These are phyloP conservation scores for Zelonia costaricensis DNA, from an alignment of 208 protist genomes.

Conservation along the genomic window DNA sequence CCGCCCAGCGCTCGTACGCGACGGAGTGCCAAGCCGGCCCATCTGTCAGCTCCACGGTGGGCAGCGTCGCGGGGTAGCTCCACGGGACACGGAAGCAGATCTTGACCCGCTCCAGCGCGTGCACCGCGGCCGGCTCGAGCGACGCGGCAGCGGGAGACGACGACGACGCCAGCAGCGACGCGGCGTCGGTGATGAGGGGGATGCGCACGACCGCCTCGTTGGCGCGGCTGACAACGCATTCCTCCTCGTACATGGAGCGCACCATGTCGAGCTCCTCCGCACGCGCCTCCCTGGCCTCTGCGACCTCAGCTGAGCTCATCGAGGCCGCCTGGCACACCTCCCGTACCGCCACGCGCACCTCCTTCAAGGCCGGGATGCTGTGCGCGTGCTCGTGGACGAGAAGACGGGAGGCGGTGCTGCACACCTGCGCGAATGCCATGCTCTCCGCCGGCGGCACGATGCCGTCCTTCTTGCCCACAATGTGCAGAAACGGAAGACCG, in stretches of 20 bases:
- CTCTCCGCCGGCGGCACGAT: conserved; percentile 73
- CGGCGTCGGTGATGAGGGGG: conserved; percentile 21
- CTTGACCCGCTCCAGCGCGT: conserved; percentile 36
- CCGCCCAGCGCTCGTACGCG: conserved; percentile 58
- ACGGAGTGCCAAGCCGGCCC: conserved; percentile 50
- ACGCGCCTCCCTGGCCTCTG: conserved; percentile 31
- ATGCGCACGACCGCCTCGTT: conserved; percentile 16
- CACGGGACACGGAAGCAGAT: conserved; percentile 48
- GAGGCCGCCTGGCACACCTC: conserved; percentile 36
- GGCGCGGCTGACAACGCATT: conserved; percentile 23
- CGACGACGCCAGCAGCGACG: conserved; percentile 52
- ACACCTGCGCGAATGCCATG: conserved; percentile 53
- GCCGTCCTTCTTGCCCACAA: conserved; percentile 71
- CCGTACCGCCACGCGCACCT: conserved; percentile 33
- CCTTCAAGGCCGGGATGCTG: conserved; percentile 70
- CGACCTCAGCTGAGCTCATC: conserved; percentile 18
- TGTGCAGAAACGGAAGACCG: conserved; percentile 67
- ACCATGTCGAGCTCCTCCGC: conserved; percentile 80
- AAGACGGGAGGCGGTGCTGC: conserved; percentile 45
- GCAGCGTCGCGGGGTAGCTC: conserved; percentile 56
- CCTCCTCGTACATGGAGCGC: conserved; percentile 71
- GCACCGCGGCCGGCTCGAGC: conserved; percentile 12
- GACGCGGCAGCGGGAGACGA: conserved; percentile 26
- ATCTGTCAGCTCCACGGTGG: conserved; percentile 44
- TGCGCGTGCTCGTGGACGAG: conserved; percentile 83